Percentiles rank a stretch among this genome's conserved stretches.
These are phyloP conservation scores for Chamaecyparis obtusa DNA, from an alignment of 75 land plant genomes.

Conservation along the genomic window DNA sequence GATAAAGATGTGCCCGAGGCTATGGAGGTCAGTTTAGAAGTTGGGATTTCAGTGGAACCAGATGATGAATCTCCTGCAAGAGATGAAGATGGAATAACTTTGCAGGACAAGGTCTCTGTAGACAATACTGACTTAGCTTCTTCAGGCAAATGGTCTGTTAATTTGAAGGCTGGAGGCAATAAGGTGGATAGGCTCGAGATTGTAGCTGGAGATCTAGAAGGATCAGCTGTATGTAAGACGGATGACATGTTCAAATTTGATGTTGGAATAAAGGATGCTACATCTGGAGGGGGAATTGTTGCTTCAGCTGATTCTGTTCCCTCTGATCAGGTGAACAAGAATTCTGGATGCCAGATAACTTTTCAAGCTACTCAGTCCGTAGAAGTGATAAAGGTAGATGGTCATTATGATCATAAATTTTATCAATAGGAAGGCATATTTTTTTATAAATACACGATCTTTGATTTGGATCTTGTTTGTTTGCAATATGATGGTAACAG, in stretches of 20 bases:
- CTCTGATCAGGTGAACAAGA: neutral
- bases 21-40: constrained; percentile 13
- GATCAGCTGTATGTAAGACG: constrained; percentile 10
- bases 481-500: neutral
- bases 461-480: neutral
- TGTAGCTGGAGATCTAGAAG: constrained; percentile 12
- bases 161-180: constrained; percentile 1
- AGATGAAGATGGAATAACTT: neutral
- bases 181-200: neutral
- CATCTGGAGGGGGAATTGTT: constrained; percentile 13
- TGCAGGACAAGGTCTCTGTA: neutral
- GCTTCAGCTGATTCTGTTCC: neutral
- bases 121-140: neutral
- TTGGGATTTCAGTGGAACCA: constrained; percentile 8
- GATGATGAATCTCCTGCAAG: neutral
- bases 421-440: neutral
- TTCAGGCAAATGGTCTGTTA: constrained; percentile 9
- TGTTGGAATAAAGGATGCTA: constrained; percentile 12
- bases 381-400: constrained; percentile 21
- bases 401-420: neutral
- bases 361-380: constrained; percentile 15
- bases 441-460: neutral
- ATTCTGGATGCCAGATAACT: constrained; percentile 22
- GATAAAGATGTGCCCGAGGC: neutral
- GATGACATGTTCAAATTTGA: constrained; percentile 40